Conservation (phyloP, 2,329 filamentous ascomycete genomes). For the Claviceps paspali region DNA sequence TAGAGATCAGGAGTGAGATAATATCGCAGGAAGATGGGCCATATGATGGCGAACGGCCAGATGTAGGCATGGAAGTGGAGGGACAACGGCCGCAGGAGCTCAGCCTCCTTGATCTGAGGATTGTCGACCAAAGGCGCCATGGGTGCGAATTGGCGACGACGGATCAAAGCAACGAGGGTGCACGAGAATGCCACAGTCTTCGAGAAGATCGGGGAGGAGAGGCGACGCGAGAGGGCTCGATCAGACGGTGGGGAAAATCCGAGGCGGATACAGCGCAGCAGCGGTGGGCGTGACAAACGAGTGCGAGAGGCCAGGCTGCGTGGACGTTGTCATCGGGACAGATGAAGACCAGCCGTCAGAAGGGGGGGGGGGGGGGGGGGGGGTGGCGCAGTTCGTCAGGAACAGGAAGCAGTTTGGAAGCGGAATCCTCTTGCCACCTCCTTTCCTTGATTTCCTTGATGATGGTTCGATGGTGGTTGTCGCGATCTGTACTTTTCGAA, state of each 20-base stretch:
- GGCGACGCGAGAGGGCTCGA: conserved; percentile 1
- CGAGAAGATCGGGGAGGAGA: background rate
- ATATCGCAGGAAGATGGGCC: conserved; percentile 81
- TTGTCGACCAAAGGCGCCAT: conserved; percentile 83
- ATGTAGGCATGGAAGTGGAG: conserved; percentile 72
- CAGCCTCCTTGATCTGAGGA: conserved; percentile 72
- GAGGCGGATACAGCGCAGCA: background rate
- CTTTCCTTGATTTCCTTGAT: background rate
- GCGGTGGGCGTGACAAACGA: background rate
- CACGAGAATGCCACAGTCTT: background rate
- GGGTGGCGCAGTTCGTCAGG: background rate
- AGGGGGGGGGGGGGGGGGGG: too few species aligned
- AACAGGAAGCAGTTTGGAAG: background rate
- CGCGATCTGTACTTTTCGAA: background rate
- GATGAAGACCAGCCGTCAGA: background rate
- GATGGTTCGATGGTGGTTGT: background rate
- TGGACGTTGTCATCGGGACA: conserved; percentile 3
- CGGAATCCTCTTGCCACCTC: background rate
- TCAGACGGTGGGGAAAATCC: background rate
- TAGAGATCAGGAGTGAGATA: conserved; percentile 77
- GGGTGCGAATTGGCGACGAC: conserved; percentile 6
- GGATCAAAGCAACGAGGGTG: conserved; percentile 1
- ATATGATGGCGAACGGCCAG: conserved; percentile 83
- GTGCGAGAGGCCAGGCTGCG: conserved; percentile 1
- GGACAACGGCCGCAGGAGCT: conserved; percentile 76